Evolutionary conservation across 768 basidiomycete species (phyloP), one percentile per base, ranked within the genome.

Genomic region (Psilocybe tampanensis): DNA sequence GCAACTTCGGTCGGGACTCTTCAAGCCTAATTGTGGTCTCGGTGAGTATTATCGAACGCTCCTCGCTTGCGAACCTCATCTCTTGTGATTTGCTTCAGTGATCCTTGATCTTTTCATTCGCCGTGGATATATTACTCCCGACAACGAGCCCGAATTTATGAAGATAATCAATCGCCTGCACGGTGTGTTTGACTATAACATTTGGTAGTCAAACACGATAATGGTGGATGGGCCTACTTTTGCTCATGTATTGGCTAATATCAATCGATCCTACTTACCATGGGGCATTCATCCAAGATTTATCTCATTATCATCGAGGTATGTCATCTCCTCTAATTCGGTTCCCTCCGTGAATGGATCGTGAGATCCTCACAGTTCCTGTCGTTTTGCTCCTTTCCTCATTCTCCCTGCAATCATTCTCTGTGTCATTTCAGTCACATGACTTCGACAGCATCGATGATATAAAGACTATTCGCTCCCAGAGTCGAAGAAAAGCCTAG

Each of bases 21-120:
- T 99, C 81, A 99, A 99, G 72, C 82, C 93, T 1, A 98, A 99
- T 66, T 97, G 94, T 63, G 94, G 89, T 3, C 64, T 92, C 3
- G 91, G 92, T 92, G 34, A 51, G 84, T 23, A 36, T 15, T 49
- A 11, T 41, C 22, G 19, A 48, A 9, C 6, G 43, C 22, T 32
- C 24, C n/a, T 44, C 41, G 5, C n/a, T n/a, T 29, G 44, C 36
- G 42, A 17, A 23, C 23, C 26, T 51, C 48, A 41, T 4, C 58
- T 33, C 19, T 34, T 26, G 0, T 92, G 93, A 26, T 11, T 61
- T 42, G 15, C 39, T 23, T n/a, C 1, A 93, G 94, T 95, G 15
- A 75, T 98, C 47, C 75, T 98, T 44, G 95, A 98, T 70, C 88
- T 98, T 57, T 81, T 98, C 70, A 82, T 98, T 48, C 84, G 95